Base-by-base conservation (phyloP, 495 filamentous ascomycete genomes). In the Penicillium crystallinum region DNA sequence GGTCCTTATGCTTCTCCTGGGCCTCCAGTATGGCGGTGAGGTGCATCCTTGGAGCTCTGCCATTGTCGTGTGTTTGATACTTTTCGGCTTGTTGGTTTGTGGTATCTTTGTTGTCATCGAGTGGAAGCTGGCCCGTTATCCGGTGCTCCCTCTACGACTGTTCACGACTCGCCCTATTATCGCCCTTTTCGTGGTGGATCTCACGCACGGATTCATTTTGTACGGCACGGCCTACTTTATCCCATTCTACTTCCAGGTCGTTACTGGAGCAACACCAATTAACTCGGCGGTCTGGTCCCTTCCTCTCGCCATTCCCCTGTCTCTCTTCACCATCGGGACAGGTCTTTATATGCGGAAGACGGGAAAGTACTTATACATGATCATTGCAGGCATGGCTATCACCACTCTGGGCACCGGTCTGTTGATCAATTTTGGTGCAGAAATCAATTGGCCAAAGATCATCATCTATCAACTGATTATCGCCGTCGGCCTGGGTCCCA, bases 281-380 rank as follows among this genome's bases (percentile, higher is more conserved):
- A 4, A 11, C 3, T 11, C 33, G 6, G 33, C 10, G 3, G 34
- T 61, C 53, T 4, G 4, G 25, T 29, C 8, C 4, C 8, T 29
- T 29, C 25, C 25, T 8, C 4, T 29, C 8, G 25, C 25, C 25
- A 29, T 8, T 8, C 4, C 25, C 8, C 4, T 8, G 25, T 4
- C 25, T 4, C 25, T 8, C 25, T 4, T 8, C 4, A 8, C 4
- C 25, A 29, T 29, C 8, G 4, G 4, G 25, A 8, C 25, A 29
- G 25, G 25, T 29, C 4, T 29, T 8, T 4, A 4, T 4, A 4
- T 29, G 4, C 4, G 4, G 25, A 29, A 29, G 25, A 29, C 25
- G 8, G 25, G 25, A 4, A 29, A 7, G 58, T 54, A 1, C 63
- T n/a, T n/a, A n/a, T n/a, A n/a, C n/a, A n/a, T n/a, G n/a, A n/a